Evolutionary conservation across 306 rosid genomes (phyloP).

Genomic region (Sesbania bispinosa): DNA sequence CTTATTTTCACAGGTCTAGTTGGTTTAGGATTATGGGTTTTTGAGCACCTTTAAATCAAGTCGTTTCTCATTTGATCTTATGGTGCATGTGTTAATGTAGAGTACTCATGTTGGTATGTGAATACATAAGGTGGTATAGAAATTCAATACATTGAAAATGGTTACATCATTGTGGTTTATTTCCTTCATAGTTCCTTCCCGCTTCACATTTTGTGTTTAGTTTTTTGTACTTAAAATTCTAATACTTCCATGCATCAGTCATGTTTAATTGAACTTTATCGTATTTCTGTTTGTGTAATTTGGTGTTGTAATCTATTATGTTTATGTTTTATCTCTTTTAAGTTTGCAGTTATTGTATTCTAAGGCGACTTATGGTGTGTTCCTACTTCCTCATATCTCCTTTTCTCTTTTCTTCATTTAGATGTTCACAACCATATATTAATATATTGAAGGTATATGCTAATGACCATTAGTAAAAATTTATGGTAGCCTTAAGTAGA

Average conservation of each 20-base stretch:
- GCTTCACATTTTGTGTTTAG: not conserved
- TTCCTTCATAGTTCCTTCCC: conserved; percentile 12
- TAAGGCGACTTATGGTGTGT: not conserved
- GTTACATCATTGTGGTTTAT: conserved; percentile 31
- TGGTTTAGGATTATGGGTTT: conserved; percentile 52
- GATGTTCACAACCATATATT: not conserved
- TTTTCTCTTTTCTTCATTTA: not conserved
- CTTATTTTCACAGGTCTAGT: conserved; percentile 52
- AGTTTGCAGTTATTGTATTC: not conserved
- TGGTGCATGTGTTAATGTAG: conserved; percentile 75
- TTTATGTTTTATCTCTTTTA: not conserved
- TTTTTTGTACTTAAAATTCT: conserved; percentile 13
- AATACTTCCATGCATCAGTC: not conserved
- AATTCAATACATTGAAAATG: conserved; percentile 65
- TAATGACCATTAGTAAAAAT: not conserved
- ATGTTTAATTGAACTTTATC: not conserved
- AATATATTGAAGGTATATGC: not conserved
- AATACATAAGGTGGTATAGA: conserved; percentile 90
- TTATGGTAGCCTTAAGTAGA: no score
- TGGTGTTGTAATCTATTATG: not conserved
- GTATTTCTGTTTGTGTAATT: not conserved
- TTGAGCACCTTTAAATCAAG: conserved; percentile 51
- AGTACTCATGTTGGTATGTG: conserved; percentile 72
- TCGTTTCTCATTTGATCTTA: conserved; percentile 51
- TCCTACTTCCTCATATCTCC: no score